Evolutionary conservation across 352 stramenopile genomes (phyloP).

Genomic region (Phytopythium cucurbitacearum): DNA sequence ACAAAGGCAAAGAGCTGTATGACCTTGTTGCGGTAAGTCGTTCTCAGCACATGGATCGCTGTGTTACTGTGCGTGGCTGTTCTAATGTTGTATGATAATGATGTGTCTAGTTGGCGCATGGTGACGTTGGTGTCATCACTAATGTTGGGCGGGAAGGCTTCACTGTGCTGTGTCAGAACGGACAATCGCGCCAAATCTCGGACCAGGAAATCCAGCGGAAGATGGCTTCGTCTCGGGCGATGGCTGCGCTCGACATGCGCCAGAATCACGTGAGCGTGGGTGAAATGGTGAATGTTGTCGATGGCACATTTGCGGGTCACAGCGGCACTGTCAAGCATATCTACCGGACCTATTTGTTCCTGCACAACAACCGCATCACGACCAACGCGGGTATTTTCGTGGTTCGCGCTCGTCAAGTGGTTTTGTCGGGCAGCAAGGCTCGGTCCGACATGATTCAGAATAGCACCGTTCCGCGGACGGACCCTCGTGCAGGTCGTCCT

Average conservation of each 20-base stretch:
- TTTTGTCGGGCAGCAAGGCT: conserved; percentile 84
- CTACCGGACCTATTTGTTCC: conserved; percentile 84
- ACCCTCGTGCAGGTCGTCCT: conserved; percentile 40
- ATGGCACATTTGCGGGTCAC: conserved; percentile 75
- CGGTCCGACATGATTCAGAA: conserved; percentile 86
- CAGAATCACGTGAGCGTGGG: conserved; percentile 88
- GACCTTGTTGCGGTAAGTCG: conserved; percentile 76
- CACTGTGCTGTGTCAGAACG: conserved; percentile 85
- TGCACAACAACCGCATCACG: conserved; percentile 90
- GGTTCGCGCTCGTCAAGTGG: conserved; percentile 72
- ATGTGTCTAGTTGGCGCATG: conserved; percentile 54
- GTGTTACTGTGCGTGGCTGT: neutral
- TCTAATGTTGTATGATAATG: conserved; percentile 5
- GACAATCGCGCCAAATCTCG: conserved; percentile 74
- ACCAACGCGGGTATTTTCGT: conserved; percentile 89
- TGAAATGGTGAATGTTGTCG: conserved; percentile 88
- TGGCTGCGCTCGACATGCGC: conserved; percentile 83
- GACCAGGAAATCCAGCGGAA: conserved; percentile 90
- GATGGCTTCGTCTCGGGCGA: conserved; percentile 77
- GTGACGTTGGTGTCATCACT: conserved; percentile 89
- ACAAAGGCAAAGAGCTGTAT: conserved; percentile 89
- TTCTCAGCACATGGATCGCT: neutral
- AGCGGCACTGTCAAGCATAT: conserved; percentile 91
- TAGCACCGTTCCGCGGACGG: conserved; percentile 65
- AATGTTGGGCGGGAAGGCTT: conserved; percentile 86